Percentiles rank a stretch among this genome's conserved stretches.
phyloP scores from a whole-genome alignment of 129 eudicot species.

The Centella asiatica region DNA sequence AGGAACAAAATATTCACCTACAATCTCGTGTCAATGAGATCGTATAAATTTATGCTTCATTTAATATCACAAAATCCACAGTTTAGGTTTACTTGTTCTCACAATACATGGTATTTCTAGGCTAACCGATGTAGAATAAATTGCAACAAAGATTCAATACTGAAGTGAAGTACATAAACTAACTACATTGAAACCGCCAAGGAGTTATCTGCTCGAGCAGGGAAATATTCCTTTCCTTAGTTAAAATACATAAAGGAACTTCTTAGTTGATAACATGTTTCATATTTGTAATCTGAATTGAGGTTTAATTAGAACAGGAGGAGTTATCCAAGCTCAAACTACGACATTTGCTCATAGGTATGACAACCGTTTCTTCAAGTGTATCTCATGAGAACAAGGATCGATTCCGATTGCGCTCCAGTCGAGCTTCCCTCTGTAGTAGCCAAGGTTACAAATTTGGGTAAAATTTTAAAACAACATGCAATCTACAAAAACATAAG shows the following conservation, averaged over 20 bases:
- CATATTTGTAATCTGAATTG: background rate
- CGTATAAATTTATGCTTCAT: too few species aligned
- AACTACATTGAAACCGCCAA: background rate
- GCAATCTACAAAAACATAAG: background rate
- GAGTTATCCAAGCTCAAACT: slow-evolving; percentile 1
- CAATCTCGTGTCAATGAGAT: too few species aligned
- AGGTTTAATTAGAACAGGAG: background rate
- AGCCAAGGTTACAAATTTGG: background rate
- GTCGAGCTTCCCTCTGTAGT: slow-evolving; percentile 90
- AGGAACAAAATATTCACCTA: background rate
- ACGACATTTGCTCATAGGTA: background rate
- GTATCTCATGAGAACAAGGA: slow-evolving; percentile 67
- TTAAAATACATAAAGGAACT: background rate
- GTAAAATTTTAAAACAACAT: background rate
- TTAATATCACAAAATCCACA: too few species aligned
- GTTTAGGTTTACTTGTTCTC: too few species aligned
- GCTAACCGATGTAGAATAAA: background rate
- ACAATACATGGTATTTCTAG: background rate
- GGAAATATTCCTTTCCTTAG: background rate
- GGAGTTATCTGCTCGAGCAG: background rate
- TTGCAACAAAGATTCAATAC: background rate
- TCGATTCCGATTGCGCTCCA: slow-evolving; percentile 73
- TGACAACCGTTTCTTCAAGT: slow-evolving; percentile 11
- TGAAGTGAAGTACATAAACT: background rate
- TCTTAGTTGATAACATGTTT: background rate